Evolutionary conservation across 306 rosid species (phyloP).

Genomic region (Medicago truncatula): DNA sequence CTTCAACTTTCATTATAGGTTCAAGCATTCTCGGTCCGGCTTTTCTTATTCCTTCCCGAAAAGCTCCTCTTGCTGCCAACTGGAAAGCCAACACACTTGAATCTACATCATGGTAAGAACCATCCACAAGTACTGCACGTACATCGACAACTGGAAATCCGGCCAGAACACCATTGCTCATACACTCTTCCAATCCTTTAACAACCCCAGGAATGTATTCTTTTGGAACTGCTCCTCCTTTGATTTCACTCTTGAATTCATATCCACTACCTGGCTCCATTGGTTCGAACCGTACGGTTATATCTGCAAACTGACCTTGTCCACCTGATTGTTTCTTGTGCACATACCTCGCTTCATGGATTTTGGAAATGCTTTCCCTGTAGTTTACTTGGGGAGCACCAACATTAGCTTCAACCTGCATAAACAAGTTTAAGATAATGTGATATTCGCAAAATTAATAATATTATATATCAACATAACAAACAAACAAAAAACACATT

Average conservation of each 20-base stretch:
- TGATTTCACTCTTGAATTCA: constrained; percentile 97
- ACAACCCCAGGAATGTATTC: constrained; percentile 97
- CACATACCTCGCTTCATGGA: constrained; percentile 73
- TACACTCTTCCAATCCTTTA: constrained; percentile 97
- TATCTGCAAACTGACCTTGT: constrained; percentile 95
- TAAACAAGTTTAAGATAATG: constrained; percentile 33
- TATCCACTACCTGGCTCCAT: constrained; percentile 90
- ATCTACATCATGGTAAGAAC: constrained; percentile 95
- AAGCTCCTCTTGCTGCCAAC: constrained; percentile 97
- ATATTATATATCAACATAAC: background rate
- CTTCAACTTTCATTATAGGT: constrained; percentile 95
- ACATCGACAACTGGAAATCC: constrained; percentile 96
- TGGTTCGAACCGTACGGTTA: constrained; percentile 91
- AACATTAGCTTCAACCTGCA: constrained; percentile 93
- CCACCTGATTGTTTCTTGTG: constrained; percentile 99
- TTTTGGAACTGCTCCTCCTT: constrained; percentile 94
- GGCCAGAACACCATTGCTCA: constrained; percentile 94
- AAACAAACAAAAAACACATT: no score
- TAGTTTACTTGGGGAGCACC: constrained; percentile 99
- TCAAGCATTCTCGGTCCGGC: constrained; percentile 95
- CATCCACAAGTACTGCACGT: constrained; percentile 81
- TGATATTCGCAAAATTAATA: constrained; percentile 19
- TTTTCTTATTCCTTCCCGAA: constrained; percentile 80
- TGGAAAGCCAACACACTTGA: constrained; percentile 97
- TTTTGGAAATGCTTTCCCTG: constrained; percentile 89